Conservation (phyloP, 768 basidiomycete species). For the Mycena capillaripes region DNA sequence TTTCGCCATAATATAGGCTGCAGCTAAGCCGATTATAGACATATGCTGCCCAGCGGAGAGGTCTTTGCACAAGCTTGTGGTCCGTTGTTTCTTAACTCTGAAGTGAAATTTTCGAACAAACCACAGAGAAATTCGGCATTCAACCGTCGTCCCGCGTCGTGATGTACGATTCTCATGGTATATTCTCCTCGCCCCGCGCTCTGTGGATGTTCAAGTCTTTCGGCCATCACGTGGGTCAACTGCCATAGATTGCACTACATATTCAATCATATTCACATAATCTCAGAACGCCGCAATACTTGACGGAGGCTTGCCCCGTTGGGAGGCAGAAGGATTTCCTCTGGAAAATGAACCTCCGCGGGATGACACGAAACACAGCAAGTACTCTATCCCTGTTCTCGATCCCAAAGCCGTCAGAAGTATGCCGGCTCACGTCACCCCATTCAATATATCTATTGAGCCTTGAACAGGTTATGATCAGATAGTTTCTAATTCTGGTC, state of each 20-base stretch:
- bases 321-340: slow-evolving; percentile 77
- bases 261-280: too few species aligned
- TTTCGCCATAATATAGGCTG: neutral
- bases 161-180: slow-evolving; percentile 89
- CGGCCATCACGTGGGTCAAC: too few species aligned
- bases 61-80: slow-evolving; percentile 86
- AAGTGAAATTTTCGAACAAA: neutral
- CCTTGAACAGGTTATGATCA: slow-evolving; percentile 78
- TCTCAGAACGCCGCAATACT: slow-evolving; percentile 88
- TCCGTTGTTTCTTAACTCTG: slow-evolving; percentile 47
- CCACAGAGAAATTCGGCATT: slow-evolving; percentile 78
- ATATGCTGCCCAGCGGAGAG: slow-evolving; percentile 90
- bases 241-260: too few species aligned
- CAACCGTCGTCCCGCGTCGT: slow-evolving; percentile 83
- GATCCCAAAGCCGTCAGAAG: slow-evolving; percentile 67
- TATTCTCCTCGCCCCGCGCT: slow-evolving; percentile 94
- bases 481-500: slow-evolving; percentile 78
- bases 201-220: slow-evolving; percentile 96
- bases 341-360: slow-evolving; percentile 55
- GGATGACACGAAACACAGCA: slow-evolving; percentile 39
- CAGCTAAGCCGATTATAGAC: slow-evolving; percentile 44
- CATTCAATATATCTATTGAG: slow-evolving; percentile 21
- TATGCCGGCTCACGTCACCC: slow-evolving; percentile 45
- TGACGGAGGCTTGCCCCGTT: slow-evolving; percentile 92
- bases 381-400: slow-evolving; percentile 69